phyloP scores from a whole-genome alignment of 805 yeast species.

The Ogataea saltuana region DNA sequence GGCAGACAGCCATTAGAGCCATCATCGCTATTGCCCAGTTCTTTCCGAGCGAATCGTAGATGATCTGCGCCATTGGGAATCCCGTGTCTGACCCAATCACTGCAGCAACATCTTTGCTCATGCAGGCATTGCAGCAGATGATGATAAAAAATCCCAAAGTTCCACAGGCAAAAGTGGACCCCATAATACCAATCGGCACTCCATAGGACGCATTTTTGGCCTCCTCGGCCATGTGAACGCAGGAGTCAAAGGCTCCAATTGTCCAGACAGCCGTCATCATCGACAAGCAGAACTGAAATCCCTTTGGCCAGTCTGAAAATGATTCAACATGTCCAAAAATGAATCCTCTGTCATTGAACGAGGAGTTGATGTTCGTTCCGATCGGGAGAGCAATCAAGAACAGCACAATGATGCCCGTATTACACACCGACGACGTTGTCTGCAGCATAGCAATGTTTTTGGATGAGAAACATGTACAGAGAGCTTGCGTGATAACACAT shows the following conservation, averaged over 20 bases:
- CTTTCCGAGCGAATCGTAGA: constrained; percentile 61
- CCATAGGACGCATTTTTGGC: constrained; percentile 61
- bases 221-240: constrained; percentile 74
- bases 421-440: constrained; percentile 55
- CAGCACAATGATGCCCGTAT: constrained; percentile 51
- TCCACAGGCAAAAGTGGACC: constrained; percentile 58
- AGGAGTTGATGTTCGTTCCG: constrained; percentile 45
- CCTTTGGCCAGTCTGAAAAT: constrained; percentile 55
- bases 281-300: constrained; percentile 51
- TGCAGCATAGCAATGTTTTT: constrained; percentile 58
- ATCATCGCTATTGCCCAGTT: constrained; percentile 66
- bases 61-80: constrained; percentile 65
- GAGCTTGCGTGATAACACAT: constrained; percentile 52
- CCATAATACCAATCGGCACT: constrained; percentile 64
- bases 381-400: constrained; percentile 66
- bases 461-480: constrained; percentile 58
- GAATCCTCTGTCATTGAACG: constrained; percentile 49
- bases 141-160: constrained; percentile 57
- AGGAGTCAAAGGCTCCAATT: constrained; percentile 70
- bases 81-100: constrained; percentile 51
- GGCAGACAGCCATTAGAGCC: constrained; percentile 58
- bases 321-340: constrained; percentile 57
- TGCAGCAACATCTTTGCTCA: constrained; percentile 44
- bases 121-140: constrained; percentile 54
- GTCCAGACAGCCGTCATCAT: constrained; percentile 74